Evolutionary conservation across 768 basidiomycete genomes (phyloP).

Genomic region (Psilocybe cubensis): DNA sequence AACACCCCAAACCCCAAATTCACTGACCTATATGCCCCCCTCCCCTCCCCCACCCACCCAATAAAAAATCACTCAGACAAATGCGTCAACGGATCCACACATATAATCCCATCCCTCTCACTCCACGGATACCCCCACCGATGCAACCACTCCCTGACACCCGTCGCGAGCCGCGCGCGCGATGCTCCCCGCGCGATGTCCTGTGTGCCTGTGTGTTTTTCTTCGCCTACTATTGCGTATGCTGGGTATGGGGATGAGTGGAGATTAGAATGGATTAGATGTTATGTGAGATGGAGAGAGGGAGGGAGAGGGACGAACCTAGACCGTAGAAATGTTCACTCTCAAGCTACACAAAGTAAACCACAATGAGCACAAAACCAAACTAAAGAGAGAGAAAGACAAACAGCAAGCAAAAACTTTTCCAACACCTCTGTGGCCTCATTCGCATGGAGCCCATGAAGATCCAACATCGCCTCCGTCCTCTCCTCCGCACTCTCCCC

Average conservation of each 20-base stretch:
- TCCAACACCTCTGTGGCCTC: conserved; percentile 93
- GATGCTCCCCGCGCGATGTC: conserved; percentile 82
- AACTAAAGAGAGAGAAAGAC: conserved; percentile 33
- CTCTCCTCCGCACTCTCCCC: conserved; percentile 83
- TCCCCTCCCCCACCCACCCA: no score
- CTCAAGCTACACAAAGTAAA: conserved; percentile 61
- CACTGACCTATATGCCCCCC: neutral
- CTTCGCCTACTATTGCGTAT: conserved; percentile 91
- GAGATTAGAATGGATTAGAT: no score
- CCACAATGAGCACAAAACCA: neutral
- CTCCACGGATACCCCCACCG: conserved; percentile 97
- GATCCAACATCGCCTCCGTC: conserved; percentile 83
- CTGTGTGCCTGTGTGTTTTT: conserved; percentile 95
- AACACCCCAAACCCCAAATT: neutral
- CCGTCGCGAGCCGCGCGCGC: conserved; percentile 80
- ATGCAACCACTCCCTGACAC: conserved; percentile 89
- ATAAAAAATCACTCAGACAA: conserved; percentile 46
- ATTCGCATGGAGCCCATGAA: conserved; percentile 92
- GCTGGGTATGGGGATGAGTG: no score
- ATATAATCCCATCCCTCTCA: conserved; percentile 89
- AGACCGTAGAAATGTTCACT: conserved; percentile 87
- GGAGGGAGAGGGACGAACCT: no score
- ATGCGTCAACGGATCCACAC: conserved; percentile 86
- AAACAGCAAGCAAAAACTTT: conserved; percentile 83
- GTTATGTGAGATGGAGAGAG: no score